Evolutionary conservation across 1,284 basidiomycete genomes (phyloP), one percentile per base, ranked within the genome.

Genomic region (Ustilago sp.): DNA sequence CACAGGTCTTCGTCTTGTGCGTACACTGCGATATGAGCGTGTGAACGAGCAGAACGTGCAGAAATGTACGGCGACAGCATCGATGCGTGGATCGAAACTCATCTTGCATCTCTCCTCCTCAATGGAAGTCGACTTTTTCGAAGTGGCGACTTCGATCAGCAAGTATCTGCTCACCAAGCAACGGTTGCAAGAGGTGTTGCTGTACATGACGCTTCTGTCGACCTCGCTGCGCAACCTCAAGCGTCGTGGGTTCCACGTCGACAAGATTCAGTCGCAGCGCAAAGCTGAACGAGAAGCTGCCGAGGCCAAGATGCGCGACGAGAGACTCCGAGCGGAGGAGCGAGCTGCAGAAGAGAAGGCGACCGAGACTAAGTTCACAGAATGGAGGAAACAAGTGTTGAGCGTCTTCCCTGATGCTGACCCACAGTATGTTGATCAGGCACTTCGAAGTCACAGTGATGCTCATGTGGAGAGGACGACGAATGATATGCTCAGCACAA

Each of bases 181-280:
- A 60, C 73, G 77, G 34, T 59, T 86, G 50, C 83, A 81, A 47
- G 84, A 86, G 57, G 81, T 85, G 45, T 71, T 98, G 8, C 86
- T 98, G 13, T 93, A 97, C 81, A 93, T 94, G 91, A 96, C 94
- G 0, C 93, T 99, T 53, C 89, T 99, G 12, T 94, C 93, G 0
- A 97, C 95, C 0, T 93, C 95, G 67, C 88, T 98, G 52, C 90
- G 91, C 72, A 91, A 93, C 2, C 88, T 99, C 62, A 93, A 92
- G 84, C 89, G 95, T 63, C 89, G 95, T 71, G 94, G 94, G 5
- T 76, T 83, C 60, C 67, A 81, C 92, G 95, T 98, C 59, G 95
- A 98, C 84, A 90, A 95, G 58, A 96, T 98, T 66, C 88, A 98
- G 59, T 91, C 92, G 70, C 92, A 94, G 79, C 93, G 95, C 80